phyloP scores from a whole-genome alignment of 495 filamentous ascomycete genomes.

The Trichoderma gamsii region DNA sequence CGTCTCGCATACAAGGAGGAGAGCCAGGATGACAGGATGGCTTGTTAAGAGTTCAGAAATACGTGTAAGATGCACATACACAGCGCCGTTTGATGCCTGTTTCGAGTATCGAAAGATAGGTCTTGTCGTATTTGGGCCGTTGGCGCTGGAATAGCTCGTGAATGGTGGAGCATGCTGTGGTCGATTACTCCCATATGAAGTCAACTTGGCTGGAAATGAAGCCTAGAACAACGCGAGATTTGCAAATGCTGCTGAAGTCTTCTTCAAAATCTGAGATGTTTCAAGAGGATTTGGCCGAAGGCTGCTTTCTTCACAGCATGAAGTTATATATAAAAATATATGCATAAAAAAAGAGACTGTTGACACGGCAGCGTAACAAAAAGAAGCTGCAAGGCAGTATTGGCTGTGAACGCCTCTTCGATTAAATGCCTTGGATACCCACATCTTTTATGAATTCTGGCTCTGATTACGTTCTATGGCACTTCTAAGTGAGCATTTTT shows the following conservation, averaged over 20 bases:
- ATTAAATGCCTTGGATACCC: not conserved
- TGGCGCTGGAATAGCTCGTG: slow-evolving; percentile 63
- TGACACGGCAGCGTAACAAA: no score
- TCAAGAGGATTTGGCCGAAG: no score
- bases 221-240: not conserved
- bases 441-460: not conserved
- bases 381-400: no score
- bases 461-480: no score
- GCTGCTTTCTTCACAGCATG: no score
- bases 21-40: slow-evolving; percentile 19
- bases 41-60: no score
- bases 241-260: not conserved
- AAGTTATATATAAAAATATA: no score
- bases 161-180: slow-evolving; percentile 51
- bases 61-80: no score
- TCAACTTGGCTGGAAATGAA: not conserved
- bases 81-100: slow-evolving; percentile 55
- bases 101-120: slow-evolving; percentile 45
- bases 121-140: slow-evolving; percentile 57
- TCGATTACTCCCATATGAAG: slow-evolving; percentile 28
- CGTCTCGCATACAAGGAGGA: slow-evolving; percentile 38
- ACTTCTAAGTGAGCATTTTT: no score
- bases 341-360: no score
- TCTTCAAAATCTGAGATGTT: no score
- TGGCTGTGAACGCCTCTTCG: no score